A percentile compares a stretch with the other conserved stretches of the same genome.
Evolutionary conservation across 1,284 basidiomycete species (phyloP).

Genomic region (Apiotrichum akiyoshidainum): DNA sequence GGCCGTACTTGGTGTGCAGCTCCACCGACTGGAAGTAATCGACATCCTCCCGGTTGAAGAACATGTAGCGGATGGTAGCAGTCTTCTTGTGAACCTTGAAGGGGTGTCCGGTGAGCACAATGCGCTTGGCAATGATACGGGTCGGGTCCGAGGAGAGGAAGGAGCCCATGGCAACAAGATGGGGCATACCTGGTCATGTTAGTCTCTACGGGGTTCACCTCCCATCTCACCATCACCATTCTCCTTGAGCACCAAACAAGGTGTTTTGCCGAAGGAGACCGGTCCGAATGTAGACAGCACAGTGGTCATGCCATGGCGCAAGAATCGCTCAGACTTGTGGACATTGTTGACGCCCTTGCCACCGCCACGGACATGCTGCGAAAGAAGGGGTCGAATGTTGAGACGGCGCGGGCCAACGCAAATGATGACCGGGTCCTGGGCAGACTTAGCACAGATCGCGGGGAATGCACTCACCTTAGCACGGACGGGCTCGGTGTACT

Average conservation of each 20-base stretch:
- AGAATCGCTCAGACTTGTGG: slow-evolving; percentile 93
- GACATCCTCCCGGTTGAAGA: slow-evolving; percentile 91
- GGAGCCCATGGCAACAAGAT: slow-evolving; percentile 85
- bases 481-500: slow-evolving; percentile 80
- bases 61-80: slow-evolving; percentile 97
- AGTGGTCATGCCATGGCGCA: slow-evolving; percentile 73
- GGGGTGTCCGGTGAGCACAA: slow-evolving; percentile 91
- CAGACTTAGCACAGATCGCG: not conserved
- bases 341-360: slow-evolving; percentile 91
- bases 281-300: slow-evolving; percentile 88
- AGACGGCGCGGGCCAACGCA: slow-evolving; percentile 86
- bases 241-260: slow-evolving; percentile 56
- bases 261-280: slow-evolving; percentile 80
- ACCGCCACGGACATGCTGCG: slow-evolving; percentile 84
- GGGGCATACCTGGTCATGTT: slow-evolving; percentile 57
- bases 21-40: slow-evolving; percentile 91
- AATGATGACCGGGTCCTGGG: slow-evolving; percentile 78
- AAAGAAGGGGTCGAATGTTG: slow-evolving; percentile 81
- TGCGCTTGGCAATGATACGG: slow-evolving; percentile 85
- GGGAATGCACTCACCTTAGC: slow-evolving; percentile 66
- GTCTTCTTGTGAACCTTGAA: slow-evolving; percentile 98
- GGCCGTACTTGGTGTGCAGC: slow-evolving; percentile 86
- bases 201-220: not conserved
- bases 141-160: slow-evolving; percentile 88
- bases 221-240: not conserved